Base-by-base conservation (phyloP, 1,139 yeast species). In the Pichia sp. region DNA sequence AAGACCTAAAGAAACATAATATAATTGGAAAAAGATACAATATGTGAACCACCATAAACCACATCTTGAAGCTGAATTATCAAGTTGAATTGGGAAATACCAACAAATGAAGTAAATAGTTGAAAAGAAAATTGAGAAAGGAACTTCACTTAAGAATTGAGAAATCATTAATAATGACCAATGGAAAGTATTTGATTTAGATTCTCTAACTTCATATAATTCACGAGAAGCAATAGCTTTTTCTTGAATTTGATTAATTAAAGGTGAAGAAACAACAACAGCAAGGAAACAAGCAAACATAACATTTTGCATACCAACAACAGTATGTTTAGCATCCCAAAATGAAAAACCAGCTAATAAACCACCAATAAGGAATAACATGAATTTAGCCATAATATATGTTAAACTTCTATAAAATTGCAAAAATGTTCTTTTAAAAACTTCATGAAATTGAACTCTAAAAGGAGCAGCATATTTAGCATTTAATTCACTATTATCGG, bases 181-280 rank as follows among this genome's bases (percentile, higher is more conserved):
- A 51, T 76, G 80, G 61, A 74, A 79, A 45, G 80, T 78, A 51
- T 76, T 77, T 6, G 83, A 75, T 45, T 74, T 71, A 35, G 75
- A 70, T 54, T 79, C 86, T 55, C 85, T 68, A 10, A 74, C 77
- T 57, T 78, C 84, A 51, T 58, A 78, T 31, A 77, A 57, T 42
- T 75, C 79, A 53, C 82, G 65, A 6, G 76, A 65, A n/a, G 62
- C 63, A 42, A 74, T 66, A 9, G 79, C 78, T 53, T 68, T 66
- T 31, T 72, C 76, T 54, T 77, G 72, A 59, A 72, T 67, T 60
- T 77, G 81, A 55, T 76, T 74, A 41, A 71, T 66, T 31, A 73
- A 60, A 2, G 80, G 78, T 22, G 76, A 71, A 27, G 71, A 64
- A 25, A 70, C 59, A 49, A 72, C 66, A 42, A 72, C 56, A 15